Base-by-base conservation (phyloP, 805 yeast species). In the Cyberlindnera americana region DNA sequence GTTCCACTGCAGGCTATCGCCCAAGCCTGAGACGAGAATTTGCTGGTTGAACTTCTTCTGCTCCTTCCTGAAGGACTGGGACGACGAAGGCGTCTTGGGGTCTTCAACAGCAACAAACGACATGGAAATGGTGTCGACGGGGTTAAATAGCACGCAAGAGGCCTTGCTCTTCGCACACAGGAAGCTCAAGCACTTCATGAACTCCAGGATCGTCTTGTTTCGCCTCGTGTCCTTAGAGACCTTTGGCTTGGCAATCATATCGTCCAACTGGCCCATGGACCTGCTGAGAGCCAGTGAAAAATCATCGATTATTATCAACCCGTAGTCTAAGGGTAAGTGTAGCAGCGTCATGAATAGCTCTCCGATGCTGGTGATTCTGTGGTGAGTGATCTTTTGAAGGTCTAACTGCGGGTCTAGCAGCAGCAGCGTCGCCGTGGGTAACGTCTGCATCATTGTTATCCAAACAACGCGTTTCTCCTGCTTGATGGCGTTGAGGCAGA, bases 281-380 rank as follows among this genome's bases (percentile, higher is more conserved):
- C 48, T 41, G 29, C 41, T 38, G 4, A 52, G 8, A 4, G 44
- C 36, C 5, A 38, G 17, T 9, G 59, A 49, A 21, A 53, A 35
- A 25, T 54, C 59, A 12, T 56, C 60, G 14, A 56, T 48, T 11
- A 56, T 44, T 0, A 56, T 32, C 4, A 55, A 36, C 2, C 43
- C 49, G 34, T 42, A 49, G 2, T 15, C 19, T 2, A 40, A 19
- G n/a, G 38, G 34, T 3, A 38, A 5, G 25, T 42, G 13, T 23
- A 35, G n/a, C 21, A 42, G 16, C 18, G 26, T 15, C 21, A 42
- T 3, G 17, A 38, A 35, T 22, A 42, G 28, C 12, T 16, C 28
- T 2, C 23, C 43, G 8, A 17, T 32, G 6, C 35, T 25, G n/a
- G 43, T 31, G 37, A 42, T 33, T 16, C 37, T 37, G 23, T 3